Conservation (phyloP, 257 asterid species). For the Knoxia roxburghii region DNA sequence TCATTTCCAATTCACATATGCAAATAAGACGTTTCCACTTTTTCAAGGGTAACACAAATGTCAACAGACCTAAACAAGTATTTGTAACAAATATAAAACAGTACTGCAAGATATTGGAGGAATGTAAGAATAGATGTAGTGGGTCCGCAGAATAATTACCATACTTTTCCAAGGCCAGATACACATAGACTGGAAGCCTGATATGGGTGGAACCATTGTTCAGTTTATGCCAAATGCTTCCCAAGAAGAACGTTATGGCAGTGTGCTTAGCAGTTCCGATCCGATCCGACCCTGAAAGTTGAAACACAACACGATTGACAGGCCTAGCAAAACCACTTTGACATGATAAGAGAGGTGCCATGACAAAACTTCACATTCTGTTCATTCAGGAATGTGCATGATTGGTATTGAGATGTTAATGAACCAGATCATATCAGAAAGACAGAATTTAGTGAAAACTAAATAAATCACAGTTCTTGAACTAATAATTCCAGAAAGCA, state of each 20-base stretch:
- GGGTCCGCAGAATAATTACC: not conserved
- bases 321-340: not conserved
- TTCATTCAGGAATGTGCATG: not conserved
- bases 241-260: not conserved
- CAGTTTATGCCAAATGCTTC: not conserved
- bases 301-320: too few relatives aligned
- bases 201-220: not conserved
- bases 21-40: constrained; percentile 5
- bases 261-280: too few relatives aligned
- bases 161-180: not conserved
- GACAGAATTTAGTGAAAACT: not conserved
- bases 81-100: not conserved
- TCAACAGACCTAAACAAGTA: not conserved
- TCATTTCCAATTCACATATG: constrained; percentile 10
- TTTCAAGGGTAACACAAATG: not conserved
- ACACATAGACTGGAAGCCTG: not conserved
- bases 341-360: not conserved
- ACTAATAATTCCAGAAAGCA: too few relatives aligned
- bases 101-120: not conserved
- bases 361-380: not conserved
- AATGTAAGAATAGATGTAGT: not conserved
- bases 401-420: not conserved
- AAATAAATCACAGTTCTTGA: not conserved
- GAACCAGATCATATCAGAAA: not conserved
- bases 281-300: too few relatives aligned